Evolutionary conservation across 495 filamentous ascomycete genomes (phyloP).

Genomic region (Peziza echinospora): DNA sequence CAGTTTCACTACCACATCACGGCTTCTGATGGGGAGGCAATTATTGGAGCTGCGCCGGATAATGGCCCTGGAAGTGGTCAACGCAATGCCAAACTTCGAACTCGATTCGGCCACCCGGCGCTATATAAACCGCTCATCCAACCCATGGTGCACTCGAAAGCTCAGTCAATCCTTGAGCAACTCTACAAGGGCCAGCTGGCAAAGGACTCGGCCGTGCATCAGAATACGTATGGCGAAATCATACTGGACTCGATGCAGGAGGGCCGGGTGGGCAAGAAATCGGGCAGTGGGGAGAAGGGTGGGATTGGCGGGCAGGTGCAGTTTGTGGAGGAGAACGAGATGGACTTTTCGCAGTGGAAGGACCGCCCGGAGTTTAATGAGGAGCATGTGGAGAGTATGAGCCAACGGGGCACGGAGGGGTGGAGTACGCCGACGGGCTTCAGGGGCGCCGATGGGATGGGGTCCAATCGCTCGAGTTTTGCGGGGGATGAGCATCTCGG

Average conservation of each 20-base stretch:
- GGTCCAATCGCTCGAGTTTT: too few species aligned
- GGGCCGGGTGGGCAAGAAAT: not conserved
- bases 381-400: slow-evolving; percentile 32
- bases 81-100: slow-evolving; percentile 46
- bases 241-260: not conserved
- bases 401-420: not conserved
- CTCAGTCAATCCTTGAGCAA: slow-evolving; percentile 55
- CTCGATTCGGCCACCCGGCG: slow-evolving; percentile 76
- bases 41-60: slow-evolving; percentile 1
- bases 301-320: slow-evolving; percentile 42
- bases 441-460: not conserved
- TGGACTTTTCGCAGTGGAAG: slow-evolving; percentile 87
- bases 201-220: slow-evolving; percentile 11
- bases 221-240: not conserved
- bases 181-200: slow-evolving; percentile 65
- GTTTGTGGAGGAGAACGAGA: slow-evolving; percentile 67
- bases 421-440: not conserved
- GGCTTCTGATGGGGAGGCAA: slow-evolving; percentile 11
- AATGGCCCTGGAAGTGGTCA: slow-evolving; percentile 25
- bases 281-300: not conserved
- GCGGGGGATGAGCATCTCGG: not conserved
- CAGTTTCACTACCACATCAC: slow-evolving; percentile 53
- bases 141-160: slow-evolving; percentile 87
- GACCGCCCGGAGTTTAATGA: slow-evolving; percentile 70
- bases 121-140: slow-evolving; percentile 75